Conservation (phyloP, 2,329 filamentous ascomycete genomes). For the Lachnellula cervina region DNA sequence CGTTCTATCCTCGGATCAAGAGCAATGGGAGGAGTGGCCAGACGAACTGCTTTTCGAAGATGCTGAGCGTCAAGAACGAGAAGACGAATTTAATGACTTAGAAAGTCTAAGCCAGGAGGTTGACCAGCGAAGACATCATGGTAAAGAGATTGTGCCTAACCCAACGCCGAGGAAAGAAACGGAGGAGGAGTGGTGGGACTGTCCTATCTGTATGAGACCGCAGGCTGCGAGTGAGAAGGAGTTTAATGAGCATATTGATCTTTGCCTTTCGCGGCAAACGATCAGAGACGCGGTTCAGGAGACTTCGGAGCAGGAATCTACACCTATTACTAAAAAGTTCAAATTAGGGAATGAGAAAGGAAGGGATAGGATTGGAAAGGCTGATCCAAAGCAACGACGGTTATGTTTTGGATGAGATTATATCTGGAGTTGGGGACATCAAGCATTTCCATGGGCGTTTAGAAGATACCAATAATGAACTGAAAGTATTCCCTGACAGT, state of each 20-base stretch:
- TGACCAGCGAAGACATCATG: conserved; percentile 36
- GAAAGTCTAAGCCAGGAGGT: conserved; percentile 54
- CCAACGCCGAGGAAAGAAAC: conserved; percentile 32
- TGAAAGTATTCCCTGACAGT: background rate
- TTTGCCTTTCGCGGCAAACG: conserved; percentile 78
- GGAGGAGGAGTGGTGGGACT: conserved; percentile 63
- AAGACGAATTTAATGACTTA: conserved; percentile 56
- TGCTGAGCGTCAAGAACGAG: conserved; percentile 53
- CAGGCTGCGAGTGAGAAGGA: conserved; percentile 68
- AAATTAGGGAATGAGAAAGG: conserved; percentile 2
- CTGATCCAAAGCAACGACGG: conserved; percentile 17
- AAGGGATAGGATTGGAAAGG: conserved; percentile 5
- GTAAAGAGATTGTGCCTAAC: conserved; percentile 49
- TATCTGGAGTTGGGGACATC: background rate
- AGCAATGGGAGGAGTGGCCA: conserved; percentile 63
- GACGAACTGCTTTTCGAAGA: conserved; percentile 59
- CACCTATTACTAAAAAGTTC: conserved; percentile 14
- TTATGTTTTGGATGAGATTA: conserved; percentile 13
- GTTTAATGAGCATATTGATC: conserved; percentile 91
- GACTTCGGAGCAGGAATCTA: conserved; percentile 16
- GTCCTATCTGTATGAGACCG: conserved; percentile 78
- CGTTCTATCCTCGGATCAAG: conserved; percentile 38
- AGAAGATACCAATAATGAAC: background rate
- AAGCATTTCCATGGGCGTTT: background rate
- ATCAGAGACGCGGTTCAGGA: conserved; percentile 78